Evolutionary conservation across 768 basidiomycete genomes (phyloP).

Genomic region (Pleurotus tuber-regium): DNA sequence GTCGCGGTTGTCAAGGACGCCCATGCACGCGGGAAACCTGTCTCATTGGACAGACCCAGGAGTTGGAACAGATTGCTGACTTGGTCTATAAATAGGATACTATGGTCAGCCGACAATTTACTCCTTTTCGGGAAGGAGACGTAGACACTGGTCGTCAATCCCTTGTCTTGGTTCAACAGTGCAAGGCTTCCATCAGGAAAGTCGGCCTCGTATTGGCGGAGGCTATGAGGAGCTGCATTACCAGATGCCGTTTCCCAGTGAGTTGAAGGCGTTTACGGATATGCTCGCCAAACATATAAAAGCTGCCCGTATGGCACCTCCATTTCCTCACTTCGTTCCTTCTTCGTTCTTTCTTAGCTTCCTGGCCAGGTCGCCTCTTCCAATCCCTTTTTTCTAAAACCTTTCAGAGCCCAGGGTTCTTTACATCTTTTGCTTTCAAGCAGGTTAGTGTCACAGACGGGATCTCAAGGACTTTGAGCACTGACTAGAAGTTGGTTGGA

Average conservation of each 20-base stretch:
- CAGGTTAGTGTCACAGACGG: constrained; percentile 16
- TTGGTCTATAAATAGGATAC: not conserved
- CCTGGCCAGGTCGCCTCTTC: constrained; percentile 39
- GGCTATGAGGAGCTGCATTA: not conserved
- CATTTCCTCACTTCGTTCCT: constrained; percentile 16
- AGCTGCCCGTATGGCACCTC: not conserved
- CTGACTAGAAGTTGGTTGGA: constrained; percentile 4
- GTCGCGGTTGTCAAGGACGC: constrained; percentile 9
- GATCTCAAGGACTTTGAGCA: constrained; percentile 15
- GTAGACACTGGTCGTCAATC: not conserved
- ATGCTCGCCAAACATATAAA: constrained; percentile 17
- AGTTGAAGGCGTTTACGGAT: not conserved
- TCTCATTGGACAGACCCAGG: constrained; percentile 5
- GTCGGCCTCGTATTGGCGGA: not conserved
- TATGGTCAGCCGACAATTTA: no score
- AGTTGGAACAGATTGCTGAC: constrained; percentile 3
- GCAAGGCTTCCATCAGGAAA: constrained; percentile 1
- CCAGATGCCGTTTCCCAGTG: not conserved
- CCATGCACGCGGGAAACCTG: not conserved
- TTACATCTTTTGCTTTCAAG: constrained; percentile 23
- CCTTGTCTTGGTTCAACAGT: constrained; percentile 5
- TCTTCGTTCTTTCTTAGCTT: constrained; percentile 17
- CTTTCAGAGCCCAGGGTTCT: constrained; percentile 24
- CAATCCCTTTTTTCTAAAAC: constrained; percentile 29
- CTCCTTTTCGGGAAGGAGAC: constrained; percentile 2